These are phyloP conservation scores for Haplosporangium gracile DNA, from an alignment of 192 early-diverging fungal species.

Conservation along the genomic window DNA sequence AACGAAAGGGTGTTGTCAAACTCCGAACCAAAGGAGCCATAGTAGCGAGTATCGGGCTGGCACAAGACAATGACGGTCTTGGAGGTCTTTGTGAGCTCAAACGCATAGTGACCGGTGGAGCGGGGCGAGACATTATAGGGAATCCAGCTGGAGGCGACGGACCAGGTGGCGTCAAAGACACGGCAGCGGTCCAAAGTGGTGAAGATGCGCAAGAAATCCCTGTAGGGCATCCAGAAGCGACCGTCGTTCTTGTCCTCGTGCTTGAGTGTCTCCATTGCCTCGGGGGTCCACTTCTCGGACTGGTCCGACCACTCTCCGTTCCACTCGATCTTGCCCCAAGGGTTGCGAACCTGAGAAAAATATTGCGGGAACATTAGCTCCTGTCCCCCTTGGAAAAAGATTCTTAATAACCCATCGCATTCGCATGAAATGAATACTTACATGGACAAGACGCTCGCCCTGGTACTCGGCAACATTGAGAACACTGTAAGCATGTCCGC, in stretches of 20 bases:
- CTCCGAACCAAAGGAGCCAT: conserved; percentile 39
- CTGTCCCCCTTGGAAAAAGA: neutral
- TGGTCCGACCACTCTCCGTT: conserved; percentile 60
- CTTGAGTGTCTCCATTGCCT: conserved; percentile 42
- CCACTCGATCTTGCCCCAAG: conserved; percentile 67
- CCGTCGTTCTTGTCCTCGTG: conserved; percentile 51
- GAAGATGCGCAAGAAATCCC: conserved; percentile 48
- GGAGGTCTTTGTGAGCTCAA: conserved; percentile 20
- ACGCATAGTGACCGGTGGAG: conserved; percentile 45
- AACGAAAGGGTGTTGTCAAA: conserved; percentile 45
- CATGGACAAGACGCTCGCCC: conserved; percentile 54
- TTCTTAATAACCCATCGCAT: neutral
- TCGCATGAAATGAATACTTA: conserved; percentile 2
- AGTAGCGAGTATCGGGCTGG: conserved; percentile 55
- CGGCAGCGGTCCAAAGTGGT: conserved; percentile 44
- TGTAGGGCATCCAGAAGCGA: conserved; percentile 58
- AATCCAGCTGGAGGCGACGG: conserved; percentile 55
- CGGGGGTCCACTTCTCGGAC: conserved; percentile 54
- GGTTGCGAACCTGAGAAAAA: conserved; percentile 59
- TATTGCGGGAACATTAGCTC: neutral
- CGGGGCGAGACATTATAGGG: conserved; percentile 54
- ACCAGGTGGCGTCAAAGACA: conserved; percentile 52
- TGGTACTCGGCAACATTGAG: conserved; percentile 59
- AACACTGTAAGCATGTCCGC: conserved; percentile 66
- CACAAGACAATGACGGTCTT: conserved; percentile 42